These are phyloP conservation scores for Trypanosoma conorhini DNA, from an alignment of 208 protist genomes.

Conservation along the genomic window DNA sequence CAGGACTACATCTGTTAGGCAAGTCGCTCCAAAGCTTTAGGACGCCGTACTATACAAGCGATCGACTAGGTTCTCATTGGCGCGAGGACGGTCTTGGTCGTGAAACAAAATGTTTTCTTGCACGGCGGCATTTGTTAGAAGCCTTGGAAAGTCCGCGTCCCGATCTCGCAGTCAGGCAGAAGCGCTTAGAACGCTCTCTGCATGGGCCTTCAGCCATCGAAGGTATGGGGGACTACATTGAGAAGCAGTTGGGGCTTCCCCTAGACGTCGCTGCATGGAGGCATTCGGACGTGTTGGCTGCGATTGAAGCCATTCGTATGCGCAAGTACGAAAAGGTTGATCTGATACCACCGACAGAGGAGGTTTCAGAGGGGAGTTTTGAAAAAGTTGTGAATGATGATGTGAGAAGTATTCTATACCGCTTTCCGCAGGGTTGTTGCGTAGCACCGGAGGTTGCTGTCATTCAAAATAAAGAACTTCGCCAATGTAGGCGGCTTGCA, in stretches of 20 bases:
- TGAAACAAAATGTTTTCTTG: conserved; percentile 1
- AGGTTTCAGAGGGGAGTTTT: background rate
- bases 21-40: conserved; percentile 12
- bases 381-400: background rate
- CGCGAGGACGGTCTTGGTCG: background rate
- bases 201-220: conserved; percentile 9
- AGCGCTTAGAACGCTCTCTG: background rate
- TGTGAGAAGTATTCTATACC: background rate
- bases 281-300: conserved; percentile 6
- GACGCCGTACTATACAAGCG: conserved; percentile 22
- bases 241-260: conserved; percentile 2
- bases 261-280: conserved; percentile 12
- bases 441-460: conserved; percentile 9
- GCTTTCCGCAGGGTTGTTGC: conserved; percentile 12
- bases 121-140: conserved; percentile 1
- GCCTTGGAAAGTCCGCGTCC: conserved; percentile 1
- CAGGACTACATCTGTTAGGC: conserved; percentile 4
- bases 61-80: conserved; percentile 11
- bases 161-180: conserved; percentile 1
- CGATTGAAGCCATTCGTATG: conserved; percentile 10
- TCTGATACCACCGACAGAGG: background rate
- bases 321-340: conserved; percentile 3
- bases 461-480: conserved; percentile 19
- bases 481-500: conserved; percentile 12
- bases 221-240: conserved; percentile 5